Evolutionary conservation across 176 grass and related monocot species (phyloP).

Genomic region (Neostapfia colusana): DNA sequence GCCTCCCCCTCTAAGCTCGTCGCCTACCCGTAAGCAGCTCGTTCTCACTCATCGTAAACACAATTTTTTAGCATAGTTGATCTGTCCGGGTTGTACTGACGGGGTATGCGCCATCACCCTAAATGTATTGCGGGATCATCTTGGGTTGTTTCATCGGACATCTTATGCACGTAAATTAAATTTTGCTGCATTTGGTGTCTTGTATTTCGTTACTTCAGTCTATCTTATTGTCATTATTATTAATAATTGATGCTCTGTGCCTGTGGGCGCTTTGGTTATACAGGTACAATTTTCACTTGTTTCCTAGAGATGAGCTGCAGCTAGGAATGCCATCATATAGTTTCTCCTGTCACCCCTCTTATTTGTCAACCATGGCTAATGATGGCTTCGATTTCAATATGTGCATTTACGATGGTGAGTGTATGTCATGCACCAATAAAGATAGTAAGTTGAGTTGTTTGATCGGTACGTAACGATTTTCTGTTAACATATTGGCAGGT

Average conservation of each 20-base stretch:
- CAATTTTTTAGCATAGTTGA: neutral
- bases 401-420: conserved; percentile 90
- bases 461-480: conserved; percentile 20
- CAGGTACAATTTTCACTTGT: conserved; percentile 98
- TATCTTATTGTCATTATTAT: neutral
- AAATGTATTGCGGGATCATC: neutral
- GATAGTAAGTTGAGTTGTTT: conserved; percentile 20
- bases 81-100: too few species aligned
- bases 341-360: conserved; percentile 90
- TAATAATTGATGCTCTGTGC: conserved; percentile 18
- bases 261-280: conserved; percentile 27
- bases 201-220: neutral
- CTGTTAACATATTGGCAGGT: conserved; percentile 52
- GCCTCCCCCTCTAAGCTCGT: conserved; percentile 51
- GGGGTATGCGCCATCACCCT: too few species aligned
- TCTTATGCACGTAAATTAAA: neutral
- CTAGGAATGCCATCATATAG: conserved; percentile 81
- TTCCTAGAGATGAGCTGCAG: conserved; percentile 79
- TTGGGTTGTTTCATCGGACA: conserved; percentile 14
- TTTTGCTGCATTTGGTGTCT: neutral
- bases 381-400: conserved; percentile 98
- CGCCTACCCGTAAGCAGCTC: conserved; percentile 61
- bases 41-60: neutral
- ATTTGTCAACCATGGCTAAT: conserved; percentile 74
- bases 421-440: neutral